phyloP scores from a whole-genome alignment of 495 filamentous ascomycete species.

The Hyaloscypha finlandica region DNA sequence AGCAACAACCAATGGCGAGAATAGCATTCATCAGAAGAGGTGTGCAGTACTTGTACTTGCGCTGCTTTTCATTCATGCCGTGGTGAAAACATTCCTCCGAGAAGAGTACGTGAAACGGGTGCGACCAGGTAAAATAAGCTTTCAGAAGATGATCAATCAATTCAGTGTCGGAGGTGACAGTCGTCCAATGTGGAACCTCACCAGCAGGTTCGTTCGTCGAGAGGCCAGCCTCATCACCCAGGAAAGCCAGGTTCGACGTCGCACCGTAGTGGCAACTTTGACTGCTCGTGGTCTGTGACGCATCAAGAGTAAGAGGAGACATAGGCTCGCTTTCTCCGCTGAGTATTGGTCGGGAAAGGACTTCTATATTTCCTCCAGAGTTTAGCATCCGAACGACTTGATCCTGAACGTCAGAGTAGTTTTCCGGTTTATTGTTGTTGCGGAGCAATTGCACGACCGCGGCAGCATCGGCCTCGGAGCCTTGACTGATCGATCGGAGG shows the following conservation, averaged over 20 bases:
- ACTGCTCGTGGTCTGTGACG: background rate
- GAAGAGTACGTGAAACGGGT: slow-evolving; percentile 70
- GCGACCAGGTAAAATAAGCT: slow-evolving; percentile 81
- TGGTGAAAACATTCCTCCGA: slow-evolving; percentile 69
- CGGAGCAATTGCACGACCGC: slow-evolving; percentile 44
- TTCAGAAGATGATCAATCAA: slow-evolving; percentile 64
- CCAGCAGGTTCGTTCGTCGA: background rate
- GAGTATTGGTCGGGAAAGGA: too few species aligned
- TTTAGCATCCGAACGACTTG: slow-evolving; percentile 23
- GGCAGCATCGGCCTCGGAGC: slow-evolving; percentile 42
- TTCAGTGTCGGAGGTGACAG: slow-evolving; percentile 53
- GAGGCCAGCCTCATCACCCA: too few species aligned
- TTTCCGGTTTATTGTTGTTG: slow-evolving; percentile 22
- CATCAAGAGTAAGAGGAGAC: too few species aligned
- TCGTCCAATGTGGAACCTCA: slow-evolving; percentile 52
- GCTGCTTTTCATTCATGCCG: slow-evolving; percentile 50
- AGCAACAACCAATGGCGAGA: slow-evolving; percentile 69
- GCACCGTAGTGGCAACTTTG: slow-evolving; percentile 23
- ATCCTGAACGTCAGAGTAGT: slow-evolving; percentile 38
- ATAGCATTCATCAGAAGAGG: slow-evolving; percentile 75
- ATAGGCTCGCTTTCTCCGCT: too few species aligned
- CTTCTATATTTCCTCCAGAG: background rate
- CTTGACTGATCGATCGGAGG: slow-evolving; percentile 38
- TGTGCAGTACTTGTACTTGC: slow-evolving; percentile 66
- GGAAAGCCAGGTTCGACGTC: slow-evolving; percentile 20